Conservation (phyloP, 129 eudicot species). For the Chrysanthemum seticuspe region DNA sequence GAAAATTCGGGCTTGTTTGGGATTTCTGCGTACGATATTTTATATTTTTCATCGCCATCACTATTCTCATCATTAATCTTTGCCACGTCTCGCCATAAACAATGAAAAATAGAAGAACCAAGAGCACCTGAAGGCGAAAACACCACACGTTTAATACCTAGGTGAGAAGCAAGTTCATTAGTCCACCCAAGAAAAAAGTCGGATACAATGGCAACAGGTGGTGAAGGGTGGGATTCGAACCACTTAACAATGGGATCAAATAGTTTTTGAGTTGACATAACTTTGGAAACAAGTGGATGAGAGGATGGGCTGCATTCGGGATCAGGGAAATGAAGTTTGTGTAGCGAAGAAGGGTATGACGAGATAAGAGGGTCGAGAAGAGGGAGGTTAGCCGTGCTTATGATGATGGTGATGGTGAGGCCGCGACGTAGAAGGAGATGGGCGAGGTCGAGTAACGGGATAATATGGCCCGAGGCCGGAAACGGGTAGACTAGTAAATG, state of each 20-base stretch:
- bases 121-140: too few species aligned
- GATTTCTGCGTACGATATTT: too few species aligned
- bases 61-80: too few species aligned
- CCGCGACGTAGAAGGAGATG: slow-evolving; percentile 54
- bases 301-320: slow-evolving; percentile 44
- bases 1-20: too few species aligned
- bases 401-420: slow-evolving; percentile 56
- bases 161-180: too few species aligned
- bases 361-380: slow-evolving; percentile 52
- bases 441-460: slow-evolving; percentile 67
- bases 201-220: slow-evolving; percentile 9
- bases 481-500: slow-evolving; percentile 73
- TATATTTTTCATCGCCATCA: too few species aligned
- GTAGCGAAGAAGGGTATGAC: slow-evolving; percentile 47
- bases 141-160: too few species aligned
- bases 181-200: too few species aligned
- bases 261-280: slow-evolving; percentile 9
- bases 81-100: too few species aligned
- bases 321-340: slow-evolving; percentile 41
- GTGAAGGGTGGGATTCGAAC: slow-evolving; percentile 30
- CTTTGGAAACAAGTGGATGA: slow-evolving; percentile 20
- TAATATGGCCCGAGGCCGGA: slow-evolving; percentile 71
- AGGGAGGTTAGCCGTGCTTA: slow-evolving; percentile 51
- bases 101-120: too few species aligned
- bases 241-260: slow-evolving; percentile 29